Evolutionary conservation across 495 filamentous ascomycete species (phyloP), one percentile per base, ranked within the genome.

Genomic region (Lasiosphaeriaceae sp.): DNA sequence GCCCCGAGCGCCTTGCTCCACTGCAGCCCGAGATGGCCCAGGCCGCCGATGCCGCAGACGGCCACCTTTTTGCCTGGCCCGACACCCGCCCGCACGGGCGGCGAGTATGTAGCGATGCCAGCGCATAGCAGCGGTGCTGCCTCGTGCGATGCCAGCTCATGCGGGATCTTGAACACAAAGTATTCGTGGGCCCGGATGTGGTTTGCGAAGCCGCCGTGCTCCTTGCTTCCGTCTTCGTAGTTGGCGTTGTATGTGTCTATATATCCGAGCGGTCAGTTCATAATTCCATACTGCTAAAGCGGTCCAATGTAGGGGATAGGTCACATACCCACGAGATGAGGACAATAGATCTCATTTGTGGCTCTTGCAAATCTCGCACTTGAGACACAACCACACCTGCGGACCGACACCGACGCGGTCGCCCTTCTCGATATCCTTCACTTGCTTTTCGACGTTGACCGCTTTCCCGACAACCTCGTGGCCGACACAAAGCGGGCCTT

Each of bases 81-180:
- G 22, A 77, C 69, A 20, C 78, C 81, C 22, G 83, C 77, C 20
- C 85, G 77, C 5, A 85, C 80, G 0, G 92, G 74, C 0, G 89
- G 86, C 22, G 80, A 82, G 73, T 84, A 92, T 2, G 81, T 81
- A 2, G 90, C 92, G 31, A 92, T 64, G 39, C 90, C 89, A 23
- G 87, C 88, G 67, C 90, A 95, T 57, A 93, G 79, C 77, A 91
- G 86, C 0, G 90, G 90, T 9, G 87, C 90, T 5, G 86, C 90
- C 3, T 82, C 64, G 47, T 79, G 74, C 17, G 77, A 83, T 2
- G 81, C 71, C 34, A 93, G 78, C 2, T 74, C 77, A 44, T 88
- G 84, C 3, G 88, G 90, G 55, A 93, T 89, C n/a, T 80, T 80
- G 74, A 91, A 90, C 34, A 78, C 77, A 63, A 84, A 91, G 74